Evolutionary conservation across 345 rosid species (phyloP).

Genomic region (Eucalyptus guilfoylei): DNA sequence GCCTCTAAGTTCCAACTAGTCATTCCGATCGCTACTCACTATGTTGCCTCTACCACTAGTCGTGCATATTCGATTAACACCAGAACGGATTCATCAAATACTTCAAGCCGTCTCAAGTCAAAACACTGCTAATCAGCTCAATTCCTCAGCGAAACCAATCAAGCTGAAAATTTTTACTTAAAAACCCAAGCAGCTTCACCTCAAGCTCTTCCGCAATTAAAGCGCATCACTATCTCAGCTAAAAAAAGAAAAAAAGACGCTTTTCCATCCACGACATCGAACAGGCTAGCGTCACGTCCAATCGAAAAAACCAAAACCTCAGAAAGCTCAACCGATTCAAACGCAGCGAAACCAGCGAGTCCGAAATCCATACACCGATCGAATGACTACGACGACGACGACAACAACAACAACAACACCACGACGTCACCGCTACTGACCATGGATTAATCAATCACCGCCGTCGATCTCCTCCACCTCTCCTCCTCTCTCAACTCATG

Average conservation of each 20-base stretch:
- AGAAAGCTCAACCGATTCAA: background rate
- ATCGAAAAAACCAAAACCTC: background rate
- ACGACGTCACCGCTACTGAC: slow-evolving; percentile 7
- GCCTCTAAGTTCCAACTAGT: background rate
- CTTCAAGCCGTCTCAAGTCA: background rate
- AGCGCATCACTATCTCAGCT: background rate
- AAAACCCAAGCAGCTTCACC: background rate
- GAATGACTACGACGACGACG: background rate
- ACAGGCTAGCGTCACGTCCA: background rate
- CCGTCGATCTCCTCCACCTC: background rate
- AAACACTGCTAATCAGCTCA: background rate
- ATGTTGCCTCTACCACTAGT: background rate
- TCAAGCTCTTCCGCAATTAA: background rate
- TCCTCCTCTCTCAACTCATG: slow-evolving; percentile 8
- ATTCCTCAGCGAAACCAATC: background rate
- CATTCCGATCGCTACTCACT: background rate
- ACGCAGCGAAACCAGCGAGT: background rate
- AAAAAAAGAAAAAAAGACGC: background rate
- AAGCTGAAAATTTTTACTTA: background rate
- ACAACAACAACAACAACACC: background rate
- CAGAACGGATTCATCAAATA: background rate
- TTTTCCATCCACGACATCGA: background rate
- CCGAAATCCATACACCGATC: background rate
- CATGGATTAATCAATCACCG: slow-evolving; percentile 4
- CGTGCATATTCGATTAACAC: background rate